Evolutionary conservation across 495 filamentous ascomycete species (phyloP).

Genomic region (Penicillium paxilli): DNA sequence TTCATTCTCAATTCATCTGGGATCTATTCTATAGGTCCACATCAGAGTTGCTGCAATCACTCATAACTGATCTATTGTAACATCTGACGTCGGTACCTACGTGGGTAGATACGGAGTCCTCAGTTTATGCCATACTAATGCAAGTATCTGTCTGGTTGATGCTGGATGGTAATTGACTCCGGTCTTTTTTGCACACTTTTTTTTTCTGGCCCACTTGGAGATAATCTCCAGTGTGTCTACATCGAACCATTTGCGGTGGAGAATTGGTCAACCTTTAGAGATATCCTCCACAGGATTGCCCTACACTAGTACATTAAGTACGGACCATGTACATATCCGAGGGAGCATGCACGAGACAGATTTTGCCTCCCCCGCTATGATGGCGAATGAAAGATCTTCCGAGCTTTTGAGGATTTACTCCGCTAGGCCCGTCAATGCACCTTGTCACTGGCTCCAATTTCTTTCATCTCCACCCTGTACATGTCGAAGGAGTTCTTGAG

Average conservation of each 20-base stretch:
- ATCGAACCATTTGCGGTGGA: background rate
- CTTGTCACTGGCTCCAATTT: slow-evolving; percentile 7
- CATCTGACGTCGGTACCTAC: too few relatives aligned
- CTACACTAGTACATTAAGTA: background rate
- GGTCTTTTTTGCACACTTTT: background rate
- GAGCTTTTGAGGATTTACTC: background rate
- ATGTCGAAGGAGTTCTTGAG: background rate
- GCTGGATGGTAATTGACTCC: background rate
- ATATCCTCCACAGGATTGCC: too few relatives aligned
- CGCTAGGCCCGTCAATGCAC: background rate
- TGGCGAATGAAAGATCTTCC: slow-evolving; percentile 14
- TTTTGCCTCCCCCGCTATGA: slow-evolving; percentile 21
- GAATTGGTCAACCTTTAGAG: background rate
- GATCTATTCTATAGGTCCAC: too few relatives aligned
- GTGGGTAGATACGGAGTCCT: too few relatives aligned
- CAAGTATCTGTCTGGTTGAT: background rate
- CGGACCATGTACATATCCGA: background rate
- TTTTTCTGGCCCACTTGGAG: background rate
- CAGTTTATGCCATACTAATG: too few relatives aligned
- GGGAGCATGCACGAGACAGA: background rate
- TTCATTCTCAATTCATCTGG: too few relatives aligned
- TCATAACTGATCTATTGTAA: too few relatives aligned
- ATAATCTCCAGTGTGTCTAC: background rate
- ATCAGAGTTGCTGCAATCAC: too few relatives aligned
- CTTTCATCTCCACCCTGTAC: background rate